Evolutionary conservation across 2,329 filamentous ascomycete genomes (phyloP).

Genomic region (Aquanectria penicillioides): DNA sequence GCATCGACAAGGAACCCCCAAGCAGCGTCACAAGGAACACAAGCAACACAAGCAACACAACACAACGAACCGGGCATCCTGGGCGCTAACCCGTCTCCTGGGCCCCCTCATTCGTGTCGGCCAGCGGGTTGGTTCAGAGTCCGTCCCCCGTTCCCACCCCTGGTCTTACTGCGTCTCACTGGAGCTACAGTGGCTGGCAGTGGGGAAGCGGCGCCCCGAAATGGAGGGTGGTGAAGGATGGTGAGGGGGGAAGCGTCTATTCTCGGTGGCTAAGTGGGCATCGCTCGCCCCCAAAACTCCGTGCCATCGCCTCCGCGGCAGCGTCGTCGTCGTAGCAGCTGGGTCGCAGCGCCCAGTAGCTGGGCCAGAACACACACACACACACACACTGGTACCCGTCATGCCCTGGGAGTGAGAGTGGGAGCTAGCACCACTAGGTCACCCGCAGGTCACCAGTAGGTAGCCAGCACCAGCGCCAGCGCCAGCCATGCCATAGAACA

Average conservation of each 20-base stretch:
- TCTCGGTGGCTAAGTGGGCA: not conserved
- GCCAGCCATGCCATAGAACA: conserved; percentile 4
- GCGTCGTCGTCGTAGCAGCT: too few species aligned
- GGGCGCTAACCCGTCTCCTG: too few species aligned
- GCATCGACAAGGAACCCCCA: too few species aligned
- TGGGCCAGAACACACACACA: too few species aligned
- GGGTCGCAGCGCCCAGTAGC: too few species aligned
- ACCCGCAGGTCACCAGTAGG: conserved; percentile 5
- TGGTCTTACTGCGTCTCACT: conserved; percentile 11
- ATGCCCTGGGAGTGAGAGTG: not conserved
- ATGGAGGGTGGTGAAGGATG: not conserved
- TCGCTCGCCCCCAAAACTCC: too few species aligned
- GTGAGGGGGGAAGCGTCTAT: not conserved
- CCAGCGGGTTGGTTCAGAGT: not conserved
- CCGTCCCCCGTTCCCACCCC: conserved; percentile 2
- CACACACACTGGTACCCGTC: too few species aligned
- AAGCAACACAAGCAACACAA: too few species aligned
- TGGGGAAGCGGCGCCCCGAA: not conserved
- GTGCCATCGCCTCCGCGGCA: too few species aligned
- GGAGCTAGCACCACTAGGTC: conserved; percentile 3
- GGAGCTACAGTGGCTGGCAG: conserved; percentile 14
- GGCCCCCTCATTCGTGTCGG: too few species aligned
- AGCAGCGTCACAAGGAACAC: too few species aligned
- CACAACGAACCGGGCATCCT: too few species aligned
- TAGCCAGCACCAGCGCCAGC: not conserved